phyloP scores from a whole-genome alignment of 2,329 filamentous ascomycete genomes.

The Colletotrichum liriopes region DNA sequence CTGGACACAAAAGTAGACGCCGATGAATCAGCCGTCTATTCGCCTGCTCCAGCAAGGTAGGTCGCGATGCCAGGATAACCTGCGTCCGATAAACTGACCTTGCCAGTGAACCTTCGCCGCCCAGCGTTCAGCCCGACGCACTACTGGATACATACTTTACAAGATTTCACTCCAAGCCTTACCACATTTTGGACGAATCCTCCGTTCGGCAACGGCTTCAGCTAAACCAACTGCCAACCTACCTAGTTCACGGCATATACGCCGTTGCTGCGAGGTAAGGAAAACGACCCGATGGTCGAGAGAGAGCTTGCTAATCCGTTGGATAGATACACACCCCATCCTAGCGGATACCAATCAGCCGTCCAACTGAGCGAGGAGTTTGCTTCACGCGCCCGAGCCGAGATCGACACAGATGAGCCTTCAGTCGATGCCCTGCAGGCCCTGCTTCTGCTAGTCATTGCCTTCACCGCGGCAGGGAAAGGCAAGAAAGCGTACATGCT shows the following conservation, averaged over 20 bases:
- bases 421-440: conserved; percentile 85
- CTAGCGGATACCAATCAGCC: conserved; percentile 77
- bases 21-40: conserved; percentile 59
- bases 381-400: conserved; percentile 76
- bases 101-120: conserved; percentile 62
- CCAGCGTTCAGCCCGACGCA: conserved; percentile 69
- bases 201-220: conserved; percentile 81
- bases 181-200: conserved; percentile 84
- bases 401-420: conserved; percentile 85
- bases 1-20: conserved; percentile 55
- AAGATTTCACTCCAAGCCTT: conserved; percentile 86
- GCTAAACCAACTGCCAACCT: conserved; percentile 74
- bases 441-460: conserved; percentile 81
- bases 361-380: conserved; percentile 81
- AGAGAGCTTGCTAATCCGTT: conserved; percentile 43
- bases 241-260: conserved; percentile 71
- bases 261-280: conserved; percentile 74
- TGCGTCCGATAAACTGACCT: conserved; percentile 32
- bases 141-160: conserved; percentile 86
- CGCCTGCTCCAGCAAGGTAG: conserved; percentile 58
- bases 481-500: conserved; percentile 92
- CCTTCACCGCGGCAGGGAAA: conserved; percentile 83
- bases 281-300: not conserved
- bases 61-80: conserved; percentile 20
- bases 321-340: conserved; percentile 78